Evolutionary conservation across 129 eudicot species (phyloP).

Genomic region (Dittrichia graveolens): DNA sequence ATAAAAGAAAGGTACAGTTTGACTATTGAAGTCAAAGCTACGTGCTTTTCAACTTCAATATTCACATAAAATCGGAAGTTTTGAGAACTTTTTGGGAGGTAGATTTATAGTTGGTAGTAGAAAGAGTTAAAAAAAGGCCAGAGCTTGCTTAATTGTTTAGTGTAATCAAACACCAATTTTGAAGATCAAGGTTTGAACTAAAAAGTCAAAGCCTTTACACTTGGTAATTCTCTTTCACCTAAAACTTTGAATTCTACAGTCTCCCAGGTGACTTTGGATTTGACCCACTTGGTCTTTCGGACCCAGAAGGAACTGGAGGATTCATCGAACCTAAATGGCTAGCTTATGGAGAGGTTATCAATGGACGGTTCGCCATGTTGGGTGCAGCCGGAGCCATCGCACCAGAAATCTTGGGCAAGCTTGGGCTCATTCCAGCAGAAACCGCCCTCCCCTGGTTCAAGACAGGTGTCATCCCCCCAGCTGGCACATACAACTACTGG

Average conservation of each 20-base stretch:
- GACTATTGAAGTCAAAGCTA: not conserved
- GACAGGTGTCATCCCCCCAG: conserved; percentile 97
- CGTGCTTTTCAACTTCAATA: not conserved
- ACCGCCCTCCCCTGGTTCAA: conserved; percentile 99
- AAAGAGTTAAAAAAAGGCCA: no score
- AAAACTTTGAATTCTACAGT: conserved; percentile 38
- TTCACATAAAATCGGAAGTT: not conserved
- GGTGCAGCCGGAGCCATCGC: conserved; percentile 92
- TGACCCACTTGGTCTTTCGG: conserved; percentile 94
- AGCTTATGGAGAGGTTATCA: conserved; percentile 92
- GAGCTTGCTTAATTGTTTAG: no score
- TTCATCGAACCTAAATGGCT: conserved; percentile 97
- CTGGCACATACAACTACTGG: conserved; percentile 97
- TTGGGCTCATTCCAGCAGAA: conserved; percentile 91
- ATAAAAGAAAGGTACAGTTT: not conserved
- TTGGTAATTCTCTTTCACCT: not conserved
- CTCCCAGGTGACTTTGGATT: conserved; percentile 98
- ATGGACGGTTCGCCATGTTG: conserved; percentile 84
- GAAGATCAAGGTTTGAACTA: conserved; percentile 5
- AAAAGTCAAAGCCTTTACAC: conserved; percentile 2
- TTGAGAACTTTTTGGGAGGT: not conserved
- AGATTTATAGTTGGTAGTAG: not conserved
- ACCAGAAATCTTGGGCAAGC: conserved; percentile 86
- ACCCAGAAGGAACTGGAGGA: conserved; percentile 99
- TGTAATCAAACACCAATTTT: not conserved